Evolutionary conservation across 202 grass and related monocot genomes (phyloP), one percentile per base, ranked within the genome.

Genomic region (Brachypodium distachyon): DNA sequence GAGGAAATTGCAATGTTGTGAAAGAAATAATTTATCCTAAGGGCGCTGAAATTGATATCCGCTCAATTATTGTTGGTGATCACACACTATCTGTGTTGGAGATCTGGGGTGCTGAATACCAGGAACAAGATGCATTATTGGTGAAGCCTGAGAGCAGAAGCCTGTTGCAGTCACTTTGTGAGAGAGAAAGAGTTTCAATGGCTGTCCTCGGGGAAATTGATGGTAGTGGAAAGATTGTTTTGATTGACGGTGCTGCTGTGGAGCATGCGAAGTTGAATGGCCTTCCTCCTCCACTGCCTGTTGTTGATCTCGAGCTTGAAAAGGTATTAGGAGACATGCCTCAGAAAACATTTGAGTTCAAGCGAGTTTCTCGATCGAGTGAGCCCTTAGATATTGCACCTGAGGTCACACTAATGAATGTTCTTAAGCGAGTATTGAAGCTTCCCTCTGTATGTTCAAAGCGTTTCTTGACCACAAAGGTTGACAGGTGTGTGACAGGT

Each of bases 21-120:
- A 98, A 98, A 67, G 96, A 98, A 90, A 98, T 98, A 56, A 95
- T 98, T 33, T 92, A 95, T 67, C 95, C 95, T 23, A 79, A 90
- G 48, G 91, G 95, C 47, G 95, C 89, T 70, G 87, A 95, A 90
- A 98, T 98, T 62, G 91, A 95, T 60, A 86, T 98, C 42, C 80
- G 89, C 10, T 86, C 91, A 64, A 92, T 98, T 43, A 74, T 94
- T 60, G 83, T 98, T 34, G 89, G 95, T 82, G 95, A 98, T 77
- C 86, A 94, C 52, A 92, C 95, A 59, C 70, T 97, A 82, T 97
- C 88, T 1, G 84, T 94, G 13, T 64, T 94, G 79, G 91, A 94
- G 78, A 90, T 90, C 31, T 97, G 95, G 91, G 95, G 91, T 29
- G 95, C 91, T 25, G 89, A 97, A 70, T 97, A 97, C 60, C 85